Evolutionary conservation across 1,284 basidiomycete species (phyloP), one percentile per base, ranked within the genome.

Genomic region (Chondrostereum purpureum): DNA sequence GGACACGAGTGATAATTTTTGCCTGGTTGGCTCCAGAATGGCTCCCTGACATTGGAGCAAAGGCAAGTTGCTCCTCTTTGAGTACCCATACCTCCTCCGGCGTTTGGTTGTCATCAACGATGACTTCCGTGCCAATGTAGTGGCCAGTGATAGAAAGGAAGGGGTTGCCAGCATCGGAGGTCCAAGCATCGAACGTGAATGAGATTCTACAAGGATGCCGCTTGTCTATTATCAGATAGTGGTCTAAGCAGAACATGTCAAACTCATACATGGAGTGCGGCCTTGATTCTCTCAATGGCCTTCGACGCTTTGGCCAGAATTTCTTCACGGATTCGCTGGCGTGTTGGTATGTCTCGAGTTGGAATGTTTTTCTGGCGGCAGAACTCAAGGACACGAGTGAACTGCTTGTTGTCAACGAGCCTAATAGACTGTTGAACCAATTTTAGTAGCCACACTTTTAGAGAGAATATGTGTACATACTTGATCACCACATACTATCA

Each of bases 181-280:
- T 61, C 59, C 58, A 61, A 10, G 52, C 44, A 40, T 61, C 56
- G 36, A 58, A 58, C 2, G 58, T 61, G 27, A 58, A 52, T 0
- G 55, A 61, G 16, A 60, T 39, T 40, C 55, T 49, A 4, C 56
- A 42, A 11, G 50, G 49, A 18, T 47, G 38, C 37, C 46, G 34
- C n/a, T n/a, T n/a, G n/a, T n/a, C 52, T 52, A 36, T 11, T 39
- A 20, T 19, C 18, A 23, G 14, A 6, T 39, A 16, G 40, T 6
- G 46, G 14, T 18, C 11, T 20, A 24, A 35, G 13, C 2, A 31
- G n/a, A 20, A 31, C 22, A n/a, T 39, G 10, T 20, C 13, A 11
- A 18, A 14, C 23, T 37, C 41, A 20, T 31, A 44, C 50, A 16
- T 12, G 16, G 35, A 55, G 40, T 16, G n/a, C 18, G 20, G 47